A percentile compares a stretch with the other conserved stretches of the same genome.
These are phyloP conservation scores for Metschnikowia colocasiae DNA, from an alignment of 805 yeast species.

Conservation along the genomic window DNA sequence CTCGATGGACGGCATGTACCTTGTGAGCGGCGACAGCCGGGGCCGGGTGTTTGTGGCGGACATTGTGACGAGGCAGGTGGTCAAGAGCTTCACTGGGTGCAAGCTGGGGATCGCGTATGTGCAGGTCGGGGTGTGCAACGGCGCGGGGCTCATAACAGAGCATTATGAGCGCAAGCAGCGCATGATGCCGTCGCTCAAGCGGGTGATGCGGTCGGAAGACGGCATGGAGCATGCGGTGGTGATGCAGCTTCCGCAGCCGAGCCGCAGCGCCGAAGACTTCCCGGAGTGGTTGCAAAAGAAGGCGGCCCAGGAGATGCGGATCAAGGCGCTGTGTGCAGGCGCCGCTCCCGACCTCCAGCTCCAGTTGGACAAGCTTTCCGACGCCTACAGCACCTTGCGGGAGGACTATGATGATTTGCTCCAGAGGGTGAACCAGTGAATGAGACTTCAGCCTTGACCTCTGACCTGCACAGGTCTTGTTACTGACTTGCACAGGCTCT, in stretches of 20 bases:
- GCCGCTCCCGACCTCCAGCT: constrained; percentile 33
- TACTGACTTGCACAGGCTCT: too few relatives aligned
- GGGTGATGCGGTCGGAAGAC: constrained; percentile 46
- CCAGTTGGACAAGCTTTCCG: constrained; percentile 48
- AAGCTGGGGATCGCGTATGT: constrained; percentile 34
- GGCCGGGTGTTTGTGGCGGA: constrained; percentile 73
- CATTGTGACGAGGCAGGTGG: constrained; percentile 62
- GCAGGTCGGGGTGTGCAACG: constrained; percentile 22
- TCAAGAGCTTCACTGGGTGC: constrained; percentile 49
- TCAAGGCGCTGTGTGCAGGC: constrained; percentile 24
- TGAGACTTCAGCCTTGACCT: too few relatives aligned
- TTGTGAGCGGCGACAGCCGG: constrained; percentile 69
- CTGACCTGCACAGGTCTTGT: too few relatives aligned
- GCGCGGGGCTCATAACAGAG: constrained; percentile 13
- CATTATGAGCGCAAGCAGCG: constrained; percentile 36
- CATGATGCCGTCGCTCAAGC: constrained; percentile 61
- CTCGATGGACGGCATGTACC: constrained; percentile 69
- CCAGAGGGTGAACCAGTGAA: background rate
- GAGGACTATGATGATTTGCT: constrained; percentile 57
- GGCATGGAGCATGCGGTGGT: constrained; percentile 43
- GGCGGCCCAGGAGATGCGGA: constrained; percentile 49
- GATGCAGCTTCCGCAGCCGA: constrained; percentile 30
- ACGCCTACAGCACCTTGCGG: constrained; percentile 58
- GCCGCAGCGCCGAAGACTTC: constrained; percentile 34
- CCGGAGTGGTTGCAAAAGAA: constrained; percentile 48